Evolutionary conservation across 2,329 filamentous ascomycete species (phyloP), one percentile per base, ranked within the genome.

Genomic region (Claviceps humidiphila): DNA sequence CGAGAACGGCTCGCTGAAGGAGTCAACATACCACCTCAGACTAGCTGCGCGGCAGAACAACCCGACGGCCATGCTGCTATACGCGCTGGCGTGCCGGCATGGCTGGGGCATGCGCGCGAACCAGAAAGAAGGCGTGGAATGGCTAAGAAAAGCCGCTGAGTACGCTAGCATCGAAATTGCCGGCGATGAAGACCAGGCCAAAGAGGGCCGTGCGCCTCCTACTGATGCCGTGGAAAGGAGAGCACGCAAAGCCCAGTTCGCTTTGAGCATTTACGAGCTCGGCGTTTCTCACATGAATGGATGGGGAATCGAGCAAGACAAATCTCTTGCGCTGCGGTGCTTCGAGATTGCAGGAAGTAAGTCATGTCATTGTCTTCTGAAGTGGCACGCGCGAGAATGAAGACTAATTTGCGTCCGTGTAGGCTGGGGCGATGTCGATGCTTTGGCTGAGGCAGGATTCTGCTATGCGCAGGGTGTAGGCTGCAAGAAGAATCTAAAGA

Each of bases 41-140:
- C 80, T 95, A 54, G 93, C 93, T 4, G 91, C 93, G 1, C 82
- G 84, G 60, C 84, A 87, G 53, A 87, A 89, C 47, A 80, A 95
- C 53, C 87, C 93, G 0, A 95, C 91, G 0, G 93, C 85, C 22
- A 98, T 98, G 93, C 79, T 98, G 13, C 75, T 97, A 37, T 98
- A 96, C 66, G 93, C 91, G 5, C 76, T 98, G 39, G 93, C 93
- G 11, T 97, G 91, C 64, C 81, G 93, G 49, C 93, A 98, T 64
- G 93, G 93, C 48, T 98, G 93, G 93, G 93, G 93, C 17, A 96
- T 97, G 88, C 84, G 90, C 9, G 80, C 89, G 7, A 96, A 95
- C 65, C 89, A 89, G 62, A 78, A 78, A 47, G 93, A 98, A 68
- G 93, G 89, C 7, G 87, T 97, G 0, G 79, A 85, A 60, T 98